Percentiles rank a stretch among this genome's conserved stretches.
phyloP scores from a whole-genome alignment of 805 yeast genomes.

The Scheffersomyces stipitis region DNA sequence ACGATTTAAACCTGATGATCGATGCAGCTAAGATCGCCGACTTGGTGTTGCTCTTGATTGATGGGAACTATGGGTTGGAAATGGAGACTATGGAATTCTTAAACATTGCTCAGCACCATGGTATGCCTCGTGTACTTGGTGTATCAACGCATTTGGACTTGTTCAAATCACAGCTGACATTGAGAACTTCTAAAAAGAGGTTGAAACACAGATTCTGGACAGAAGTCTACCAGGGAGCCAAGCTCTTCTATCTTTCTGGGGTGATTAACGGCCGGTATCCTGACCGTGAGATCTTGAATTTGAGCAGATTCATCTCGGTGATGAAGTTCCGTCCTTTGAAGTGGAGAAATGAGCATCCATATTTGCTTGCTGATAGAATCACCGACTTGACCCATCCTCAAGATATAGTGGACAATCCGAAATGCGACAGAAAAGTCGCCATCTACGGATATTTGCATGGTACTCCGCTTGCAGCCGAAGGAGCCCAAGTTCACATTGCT shows the following conservation, averaged over 20 bases:
- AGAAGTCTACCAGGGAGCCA: slow-evolving; percentile 98
- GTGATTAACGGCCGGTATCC: slow-evolving; percentile 97
- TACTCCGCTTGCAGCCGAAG: slow-evolving; percentile 67
- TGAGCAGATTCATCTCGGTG: slow-evolving; percentile 89
- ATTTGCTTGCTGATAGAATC: slow-evolving; percentile 84
- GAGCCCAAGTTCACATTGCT: slow-evolving; percentile 85
- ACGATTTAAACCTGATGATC: slow-evolving; percentile 92
- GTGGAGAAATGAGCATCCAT: slow-evolving; percentile 99
- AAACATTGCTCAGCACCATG: slow-evolving; percentile 95
- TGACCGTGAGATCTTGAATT: slow-evolving; percentile 89
- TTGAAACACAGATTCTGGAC: slow-evolving; percentile 97
- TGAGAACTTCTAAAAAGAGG: slow-evolving; percentile 87
- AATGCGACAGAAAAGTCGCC: slow-evolving; percentile 86
- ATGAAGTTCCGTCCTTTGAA: slow-evolving; percentile 99
- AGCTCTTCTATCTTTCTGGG: slow-evolving; percentile 89
- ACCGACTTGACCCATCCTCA: slow-evolving; percentile 95
- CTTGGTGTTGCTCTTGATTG: slow-evolving; percentile 81
- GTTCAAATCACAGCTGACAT: slow-evolving; percentile 84
- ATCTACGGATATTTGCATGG: slow-evolving; percentile 95
- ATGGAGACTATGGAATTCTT: slow-evolving; percentile 99
- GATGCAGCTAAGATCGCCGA: slow-evolving; percentile 97
- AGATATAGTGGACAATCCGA: slow-evolving; percentile 70
- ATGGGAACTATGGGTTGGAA: slow-evolving; percentile 97
- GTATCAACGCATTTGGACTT: slow-evolving; percentile 94
- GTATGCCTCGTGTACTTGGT: slow-evolving; percentile 97